phyloP scores from a whole-genome alignment of 768 basidiomycete species.

The Leccinellum rugosiceps region DNA sequence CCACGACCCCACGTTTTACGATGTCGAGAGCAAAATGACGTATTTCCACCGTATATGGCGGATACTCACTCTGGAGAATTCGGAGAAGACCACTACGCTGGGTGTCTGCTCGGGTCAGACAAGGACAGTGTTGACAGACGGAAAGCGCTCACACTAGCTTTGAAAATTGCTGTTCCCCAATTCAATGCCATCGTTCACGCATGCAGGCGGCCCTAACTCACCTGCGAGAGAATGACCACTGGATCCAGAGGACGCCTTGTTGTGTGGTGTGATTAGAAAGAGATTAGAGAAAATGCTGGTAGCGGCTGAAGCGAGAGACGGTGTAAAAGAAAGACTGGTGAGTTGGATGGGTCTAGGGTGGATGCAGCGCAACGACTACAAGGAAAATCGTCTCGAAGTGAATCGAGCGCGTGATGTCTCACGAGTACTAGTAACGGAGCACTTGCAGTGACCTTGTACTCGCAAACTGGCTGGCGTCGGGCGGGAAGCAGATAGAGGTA shows the following conservation, averaged over 20 bases:
- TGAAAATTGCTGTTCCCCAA: slow-evolving; percentile 8
- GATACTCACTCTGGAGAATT: slow-evolving; percentile 23
- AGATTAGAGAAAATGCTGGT: slow-evolving; percentile 17
- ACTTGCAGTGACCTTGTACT: slow-evolving; percentile 26
- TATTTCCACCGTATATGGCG: slow-evolving; percentile 12
- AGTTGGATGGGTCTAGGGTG: slow-evolving; percentile 26
- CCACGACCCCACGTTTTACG: slow-evolving; percentile 43
- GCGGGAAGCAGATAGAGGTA: slow-evolving; percentile 19
- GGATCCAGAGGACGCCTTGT: slow-evolving; percentile 12
- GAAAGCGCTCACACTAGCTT: slow-evolving; percentile 14
- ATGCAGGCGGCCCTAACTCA: slow-evolving; percentile 10
- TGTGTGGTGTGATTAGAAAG: slow-evolving; percentile 18
- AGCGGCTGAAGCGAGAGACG: slow-evolving; percentile 30
- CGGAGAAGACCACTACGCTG: neutral
- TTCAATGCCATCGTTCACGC: slow-evolving; percentile 2
- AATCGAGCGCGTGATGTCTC: slow-evolving; percentile 45
- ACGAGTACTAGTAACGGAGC: slow-evolving; percentile 24
- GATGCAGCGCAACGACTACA: slow-evolving; percentile 27
- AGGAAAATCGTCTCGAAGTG: slow-evolving; percentile 48
- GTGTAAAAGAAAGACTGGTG: slow-evolving; percentile 36
- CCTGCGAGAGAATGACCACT: slow-evolving; percentile 13
- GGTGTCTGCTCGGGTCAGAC: slow-evolving; percentile 11
- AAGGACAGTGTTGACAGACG: neutral
- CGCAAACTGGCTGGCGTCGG: slow-evolving; percentile 25
- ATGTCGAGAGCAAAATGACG: slow-evolving; percentile 30